Evolutionary conservation across 2,329 filamentous ascomycete genomes (phyloP).

Genomic region (Eutypa lata): DNA sequence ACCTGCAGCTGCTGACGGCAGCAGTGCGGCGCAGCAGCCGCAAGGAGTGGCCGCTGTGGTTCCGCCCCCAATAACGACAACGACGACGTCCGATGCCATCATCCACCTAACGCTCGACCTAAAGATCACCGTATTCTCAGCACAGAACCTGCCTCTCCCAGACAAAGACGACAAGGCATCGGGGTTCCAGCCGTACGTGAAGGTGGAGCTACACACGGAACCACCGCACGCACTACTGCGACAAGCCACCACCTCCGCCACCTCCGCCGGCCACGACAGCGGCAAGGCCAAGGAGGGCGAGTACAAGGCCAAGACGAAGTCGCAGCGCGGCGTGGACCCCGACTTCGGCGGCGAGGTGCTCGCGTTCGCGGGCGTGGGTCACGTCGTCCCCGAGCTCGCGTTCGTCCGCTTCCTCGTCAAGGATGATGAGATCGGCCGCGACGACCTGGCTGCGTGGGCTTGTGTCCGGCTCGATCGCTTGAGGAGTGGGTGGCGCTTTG

Average conservation of each 20-base stretch:
- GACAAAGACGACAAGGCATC: slow-evolving; percentile 44
- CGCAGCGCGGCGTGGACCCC: slow-evolving; percentile 55
- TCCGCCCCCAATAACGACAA: slow-evolving; percentile 13
- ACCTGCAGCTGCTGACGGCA: no score
- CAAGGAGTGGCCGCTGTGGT: slow-evolving; percentile 7
- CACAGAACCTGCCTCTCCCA: slow-evolving; percentile 70
- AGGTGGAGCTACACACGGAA: slow-evolving; percentile 80
- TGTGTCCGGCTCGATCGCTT: slow-evolving; percentile 83
- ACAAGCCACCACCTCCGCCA: slow-evolving; percentile 3
- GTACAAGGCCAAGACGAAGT: slow-evolving; percentile 58
- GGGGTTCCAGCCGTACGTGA: slow-evolving; percentile 76
- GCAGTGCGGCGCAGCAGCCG: background rate
- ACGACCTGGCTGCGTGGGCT: slow-evolving; percentile 82
- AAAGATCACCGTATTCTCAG: slow-evolving; percentile 70
- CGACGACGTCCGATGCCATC: slow-evolving; percentile 32
- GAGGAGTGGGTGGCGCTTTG: slow-evolving; percentile 70
- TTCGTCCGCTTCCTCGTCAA: slow-evolving; percentile 83
- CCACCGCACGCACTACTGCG: slow-evolving; percentile 24
- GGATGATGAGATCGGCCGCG: slow-evolving; percentile 77
- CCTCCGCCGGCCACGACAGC: slow-evolving; percentile 36
- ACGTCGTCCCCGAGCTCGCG: slow-evolving; percentile 65
- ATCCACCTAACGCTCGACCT: slow-evolving; percentile 63
- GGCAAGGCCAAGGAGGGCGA: slow-evolving; percentile 55
- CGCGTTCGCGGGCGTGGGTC: slow-evolving; percentile 51
- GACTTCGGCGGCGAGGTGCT: slow-evolving; percentile 61